Base-by-base conservation (phyloP, 2,329 filamentous ascomycete genomes). In the Aspergillus luchuensis region DNA sequence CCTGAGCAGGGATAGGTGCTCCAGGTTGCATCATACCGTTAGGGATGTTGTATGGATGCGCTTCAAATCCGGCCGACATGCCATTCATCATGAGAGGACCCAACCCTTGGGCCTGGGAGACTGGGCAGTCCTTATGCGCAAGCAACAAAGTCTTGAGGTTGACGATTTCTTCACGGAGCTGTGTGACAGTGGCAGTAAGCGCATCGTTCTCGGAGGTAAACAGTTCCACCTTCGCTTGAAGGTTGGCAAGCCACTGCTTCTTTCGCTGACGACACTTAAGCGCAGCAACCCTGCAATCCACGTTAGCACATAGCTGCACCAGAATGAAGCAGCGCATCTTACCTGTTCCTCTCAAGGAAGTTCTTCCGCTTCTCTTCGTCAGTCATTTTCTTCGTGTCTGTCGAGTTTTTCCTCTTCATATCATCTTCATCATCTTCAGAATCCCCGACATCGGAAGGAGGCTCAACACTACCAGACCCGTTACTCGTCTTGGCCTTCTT, bases 301-400 rank as follows among this genome's bases (percentile, higher is more conserved):
- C n/a, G 38, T 58, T 52, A 58, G 23, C 17, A 30, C 8, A 10
- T 19, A 50, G n/a, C 25, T 28, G 33, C 33, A 11, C 33, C 11
- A 36, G 2, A 33, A 36, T 36, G 33, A 13, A 36, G 11, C 10
- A 36, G 11, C 33, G 10, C 30, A 47, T 80, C 87, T 71, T 87
- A 96, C 94, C 94, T 88, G 76, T 99, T 99, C 28, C 95, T 85
- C 74, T 99, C 95, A 2, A 99, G 82, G 77, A 99, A 99, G 75
- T 98, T 99, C 80, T 96, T 97, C 45, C 95, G 86, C 82, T 99
- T 99, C 81, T 99, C 95, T 72, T 98, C 95, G 59, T 98, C 95
- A 0, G 93, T 97, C 92, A 97, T 96, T 82, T 97, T 97, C 69
- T 89, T 86, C 43, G 82, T 77, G 51, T 86, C 81, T 54, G 69